Base-by-base conservation (phyloP, 352 stramenopile species). In the Phytopythium boreale region DNA sequence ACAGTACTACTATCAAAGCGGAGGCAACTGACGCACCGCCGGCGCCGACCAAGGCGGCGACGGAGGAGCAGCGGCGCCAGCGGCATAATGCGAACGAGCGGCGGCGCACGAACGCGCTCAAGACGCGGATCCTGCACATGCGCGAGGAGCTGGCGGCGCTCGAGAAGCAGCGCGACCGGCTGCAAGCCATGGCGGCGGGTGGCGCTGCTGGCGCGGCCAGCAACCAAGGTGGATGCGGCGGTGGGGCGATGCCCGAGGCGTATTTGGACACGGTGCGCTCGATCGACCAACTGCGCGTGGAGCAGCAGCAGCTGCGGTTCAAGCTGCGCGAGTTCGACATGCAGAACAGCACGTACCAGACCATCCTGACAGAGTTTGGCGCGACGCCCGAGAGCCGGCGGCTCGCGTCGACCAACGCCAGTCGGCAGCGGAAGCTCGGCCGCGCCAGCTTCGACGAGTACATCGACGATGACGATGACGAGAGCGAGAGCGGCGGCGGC, bases 71-170 rank as follows among this genome's bases (percentile, higher is more conserved):
- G 59, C 78, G 82, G 0, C 72, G 77, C 29, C 71, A 74, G 61
- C 70, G 77, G 7, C 82, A 87, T 67, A 91, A 91, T 50, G 72
- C 74, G 26, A 89, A 86, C 46, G 82, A 91, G 56, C 72, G 82
- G 14, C 67, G 70, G 34, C 82, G 82, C 61, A 87, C 75, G 20
- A 82, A 84, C 41, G 77, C 77, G 46, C 63, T 84, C 34, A 84
- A 79, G 71, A 77, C 70, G 46, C 77, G 76, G 22, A 77, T 84
- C 36, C 14, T 78, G 47, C 50, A 62, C 36, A 84, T 84, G 70
- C 73, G 79, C 31, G 72, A 87, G 41, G 66, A 80, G 51, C 72
- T 89, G 49, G 57, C 80, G 39, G 62, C 61, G 60, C 71, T 91
- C 7, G 74, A 82, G 59, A 60, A 59, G 20, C 67, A 88, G 67